Evolutionary conservation across 495 filamentous ascomycete genomes (phyloP).

Genomic region (Glonium stellatum): DNA sequence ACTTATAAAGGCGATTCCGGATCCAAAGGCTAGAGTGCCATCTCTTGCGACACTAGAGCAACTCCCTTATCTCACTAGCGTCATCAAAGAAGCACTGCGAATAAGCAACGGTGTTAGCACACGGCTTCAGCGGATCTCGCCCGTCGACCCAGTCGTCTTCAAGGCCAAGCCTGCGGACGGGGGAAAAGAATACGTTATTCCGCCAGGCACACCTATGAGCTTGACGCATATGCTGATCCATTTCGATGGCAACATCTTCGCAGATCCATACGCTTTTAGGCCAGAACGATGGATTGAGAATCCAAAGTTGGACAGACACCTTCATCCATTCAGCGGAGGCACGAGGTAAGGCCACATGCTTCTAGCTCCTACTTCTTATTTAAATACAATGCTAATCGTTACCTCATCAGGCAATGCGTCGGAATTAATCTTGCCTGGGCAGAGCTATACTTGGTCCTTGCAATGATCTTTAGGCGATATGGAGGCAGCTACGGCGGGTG

Average conservation of each 20-base stretch:
- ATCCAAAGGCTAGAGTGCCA: neutral
- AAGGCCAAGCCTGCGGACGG: too few species aligned
- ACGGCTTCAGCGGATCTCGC: neutral
- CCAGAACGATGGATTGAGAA: slow-evolving; percentile 26
- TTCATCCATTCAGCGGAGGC: neutral
- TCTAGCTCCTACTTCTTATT: too few species aligned
- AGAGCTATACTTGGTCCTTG: slow-evolving; percentile 1
- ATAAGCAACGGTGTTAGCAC: slow-evolving; percentile 1
- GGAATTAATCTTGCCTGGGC: slow-evolving; percentile 5
- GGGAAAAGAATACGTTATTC: too few species aligned
- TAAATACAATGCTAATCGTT: too few species aligned
- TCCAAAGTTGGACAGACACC: neutral
- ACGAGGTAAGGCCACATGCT: too few species aligned
- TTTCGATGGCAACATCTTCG: slow-evolving; percentile 13
- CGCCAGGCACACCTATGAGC: slow-evolving; percentile 21
- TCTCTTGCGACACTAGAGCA: slow-evolving; percentile 30
- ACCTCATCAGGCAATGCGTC: too few species aligned
- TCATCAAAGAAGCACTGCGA: slow-evolving; percentile 32
- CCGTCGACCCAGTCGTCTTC: too few species aligned
- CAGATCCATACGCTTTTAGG: slow-evolving; percentile 13
- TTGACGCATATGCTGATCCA: slow-evolving; percentile 20
- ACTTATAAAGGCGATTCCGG: slow-evolving; percentile 1
- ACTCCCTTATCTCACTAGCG: slow-evolving; percentile 32
- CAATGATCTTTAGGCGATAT: neutral
- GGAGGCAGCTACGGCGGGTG: too few species aligned